phyloP scores from a whole-genome alignment of 495 filamentous ascomycete species.

The Bombardia bombarda region DNA sequence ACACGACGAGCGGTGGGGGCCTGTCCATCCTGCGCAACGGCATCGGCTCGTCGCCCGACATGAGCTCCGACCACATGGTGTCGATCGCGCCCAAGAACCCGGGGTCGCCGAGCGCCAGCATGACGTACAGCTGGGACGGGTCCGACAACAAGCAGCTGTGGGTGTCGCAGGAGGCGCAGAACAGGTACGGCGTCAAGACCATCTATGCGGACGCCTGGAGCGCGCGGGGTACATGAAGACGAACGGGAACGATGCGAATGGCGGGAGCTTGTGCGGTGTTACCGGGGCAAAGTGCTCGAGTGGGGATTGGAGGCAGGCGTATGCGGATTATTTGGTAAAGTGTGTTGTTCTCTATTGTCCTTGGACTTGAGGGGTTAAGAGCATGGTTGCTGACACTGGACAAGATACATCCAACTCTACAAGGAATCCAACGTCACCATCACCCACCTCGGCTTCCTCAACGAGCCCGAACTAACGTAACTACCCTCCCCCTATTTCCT shows the following conservation, averaged over 20 bases:
- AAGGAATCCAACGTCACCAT: slow-evolving; percentile 36
- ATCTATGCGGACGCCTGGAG: slow-evolving; percentile 52
- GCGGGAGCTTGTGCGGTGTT: slow-evolving; percentile 46
- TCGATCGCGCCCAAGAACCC: slow-evolving; percentile 37
- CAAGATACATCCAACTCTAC: slow-evolving; percentile 44
- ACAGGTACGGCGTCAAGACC: slow-evolving; percentile 36
- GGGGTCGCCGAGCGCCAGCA: slow-evolving; percentile 21
- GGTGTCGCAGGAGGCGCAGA: slow-evolving; percentile 36
- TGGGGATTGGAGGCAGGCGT: slow-evolving; percentile 50
- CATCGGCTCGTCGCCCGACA: slow-evolving; percentile 39
- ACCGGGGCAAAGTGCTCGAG: slow-evolving; percentile 34
- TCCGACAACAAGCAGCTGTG: slow-evolving; percentile 43
- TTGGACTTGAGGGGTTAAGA: too few species aligned
- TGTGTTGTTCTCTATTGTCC: too few species aligned
- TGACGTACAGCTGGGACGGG: slow-evolving; percentile 36
- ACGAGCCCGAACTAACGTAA: slow-evolving; percentile 36
- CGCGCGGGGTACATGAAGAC: slow-evolving; percentile 52
- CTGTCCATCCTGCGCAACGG: slow-evolving; percentile 48
- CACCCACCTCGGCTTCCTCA: slow-evolving; percentile 45
- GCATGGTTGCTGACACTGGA: too few species aligned
- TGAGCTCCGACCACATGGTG: slow-evolving; percentile 32
- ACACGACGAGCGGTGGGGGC: slow-evolving; percentile 36
- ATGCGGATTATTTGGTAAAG: slow-evolving; percentile 46
- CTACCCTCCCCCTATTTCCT: too few species aligned
- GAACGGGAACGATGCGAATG: slow-evolving; percentile 41